Percentiles rank a stretch among this genome's conserved stretches.
These are phyloP conservation scores for Peribolospora kevripleyi DNA, from an alignment of 768 basidiomycete species.

Conservation along the genomic window DNA sequence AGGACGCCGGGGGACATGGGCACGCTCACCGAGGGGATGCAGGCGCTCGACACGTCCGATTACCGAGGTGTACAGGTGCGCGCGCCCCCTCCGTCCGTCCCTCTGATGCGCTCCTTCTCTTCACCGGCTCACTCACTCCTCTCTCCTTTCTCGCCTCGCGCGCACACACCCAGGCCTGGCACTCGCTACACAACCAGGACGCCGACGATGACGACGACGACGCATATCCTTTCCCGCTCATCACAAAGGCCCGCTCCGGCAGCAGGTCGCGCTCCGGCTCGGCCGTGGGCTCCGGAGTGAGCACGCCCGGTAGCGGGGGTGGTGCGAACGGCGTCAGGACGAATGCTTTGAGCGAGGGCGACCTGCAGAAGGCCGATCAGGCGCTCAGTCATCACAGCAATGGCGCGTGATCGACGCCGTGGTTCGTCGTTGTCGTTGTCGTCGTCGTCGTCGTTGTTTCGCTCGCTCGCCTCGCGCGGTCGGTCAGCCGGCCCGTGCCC, in stretches of 20 bases:
- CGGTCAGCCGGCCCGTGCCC: too few relatives aligned
- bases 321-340: slow-evolving; percentile 2
- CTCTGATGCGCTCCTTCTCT: slow-evolving; percentile 23
- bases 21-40: slow-evolving; percentile 59
- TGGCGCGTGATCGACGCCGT: slow-evolving; percentile 63
- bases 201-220: too few relatives aligned
- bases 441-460: too few relatives aligned
- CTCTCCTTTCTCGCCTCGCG: slow-evolving; percentile 19
- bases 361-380: slow-evolving; percentile 64
- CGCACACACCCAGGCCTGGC: slow-evolving; percentile 1
- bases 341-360: slow-evolving; percentile 61
- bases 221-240: slow-evolving; percentile 37
- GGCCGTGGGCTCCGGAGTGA: slow-evolving; percentile 39
- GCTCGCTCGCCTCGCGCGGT: too few relatives aligned
- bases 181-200: too few relatives aligned
- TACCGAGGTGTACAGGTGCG: slow-evolving; percentile 19
- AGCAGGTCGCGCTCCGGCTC: slow-evolving; percentile 34
- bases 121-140: not conserved
- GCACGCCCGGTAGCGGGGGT: slow-evolving; percentile 61
- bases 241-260: slow-evolving; percentile 50
- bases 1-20: slow-evolving; percentile 88
- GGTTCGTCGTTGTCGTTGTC: slow-evolving; percentile 30
- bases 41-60: slow-evolving; percentile 40
- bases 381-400: slow-evolving; percentile 29
- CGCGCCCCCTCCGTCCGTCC: not conserved